These are phyloP conservation scores for Cytospora chrysosperma DNA, from an alignment of 2,329 filamentous ascomycete genomes.

Conservation along the genomic window DNA sequence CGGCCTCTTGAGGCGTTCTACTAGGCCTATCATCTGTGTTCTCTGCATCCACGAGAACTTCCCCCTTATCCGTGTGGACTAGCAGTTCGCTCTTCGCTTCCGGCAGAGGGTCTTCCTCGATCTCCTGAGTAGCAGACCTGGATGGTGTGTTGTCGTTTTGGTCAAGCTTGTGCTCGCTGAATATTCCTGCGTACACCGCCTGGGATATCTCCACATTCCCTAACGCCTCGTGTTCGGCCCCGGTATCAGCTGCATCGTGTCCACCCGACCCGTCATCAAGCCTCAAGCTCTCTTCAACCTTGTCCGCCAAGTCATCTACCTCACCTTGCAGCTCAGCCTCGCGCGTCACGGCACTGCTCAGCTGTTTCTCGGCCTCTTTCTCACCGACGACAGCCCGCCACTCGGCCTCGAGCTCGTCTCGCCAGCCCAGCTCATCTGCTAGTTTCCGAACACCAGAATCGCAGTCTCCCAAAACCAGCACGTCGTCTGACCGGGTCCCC, in stretches of 20 bases:
- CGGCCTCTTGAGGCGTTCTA: neutral
- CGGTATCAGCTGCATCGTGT: neutral
- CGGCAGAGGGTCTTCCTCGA: neutral
- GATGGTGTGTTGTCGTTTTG: neutral
- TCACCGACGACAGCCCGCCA: slow-evolving; percentile 71
- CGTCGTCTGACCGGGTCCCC: slow-evolving; percentile 78
- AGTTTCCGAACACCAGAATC: slow-evolving; percentile 78
- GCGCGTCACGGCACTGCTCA: slow-evolving; percentile 35
- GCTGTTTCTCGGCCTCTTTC: slow-evolving; percentile 52
- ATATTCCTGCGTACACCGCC: neutral
- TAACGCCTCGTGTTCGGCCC: neutral
- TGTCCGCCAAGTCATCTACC: slow-evolving; percentile 36
- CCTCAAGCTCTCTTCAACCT: slow-evolving; percentile 32
- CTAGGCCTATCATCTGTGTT: neutral
- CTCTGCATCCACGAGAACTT: neutral
- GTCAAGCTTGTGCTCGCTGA: neutral
- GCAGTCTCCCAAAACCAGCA: slow-evolving; percentile 78
- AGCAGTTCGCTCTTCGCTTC: neutral
- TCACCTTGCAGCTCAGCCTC: slow-evolving; percentile 43
- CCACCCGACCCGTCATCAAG: slow-evolving; percentile 21
- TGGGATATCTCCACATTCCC: neutral
- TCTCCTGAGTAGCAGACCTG: neutral
- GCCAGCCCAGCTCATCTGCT: slow-evolving; percentile 80
- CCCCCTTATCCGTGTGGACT: neutral
- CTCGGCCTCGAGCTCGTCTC: slow-evolving; percentile 72